These are phyloP conservation scores for Erodium moschatum DNA, from an alignment of 441 rosid genomes.

Conservation along the genomic window DNA sequence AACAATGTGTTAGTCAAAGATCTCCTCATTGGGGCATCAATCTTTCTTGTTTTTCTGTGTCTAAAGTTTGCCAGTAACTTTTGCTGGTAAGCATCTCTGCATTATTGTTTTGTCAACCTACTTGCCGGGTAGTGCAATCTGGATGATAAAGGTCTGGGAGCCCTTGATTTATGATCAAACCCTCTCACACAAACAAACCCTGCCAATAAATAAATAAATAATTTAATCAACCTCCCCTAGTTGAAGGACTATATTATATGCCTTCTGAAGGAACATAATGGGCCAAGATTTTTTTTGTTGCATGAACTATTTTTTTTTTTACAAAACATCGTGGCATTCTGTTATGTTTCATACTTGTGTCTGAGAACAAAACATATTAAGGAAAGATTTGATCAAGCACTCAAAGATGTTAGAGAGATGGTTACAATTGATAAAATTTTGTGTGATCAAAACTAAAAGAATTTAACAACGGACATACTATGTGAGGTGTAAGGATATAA, in stretches of 20 bases:
- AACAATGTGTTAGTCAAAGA: constrained; percentile 33
- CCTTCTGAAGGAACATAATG: constrained; percentile 3
- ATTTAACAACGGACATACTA: not conserved
- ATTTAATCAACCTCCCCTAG: not conserved
- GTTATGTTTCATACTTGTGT: constrained; percentile 10
- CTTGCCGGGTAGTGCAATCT: constrained; percentile 79
- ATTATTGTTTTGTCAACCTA: constrained; percentile 39
- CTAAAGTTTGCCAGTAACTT: constrained; percentile 22
- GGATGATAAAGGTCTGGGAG: constrained; percentile 73
- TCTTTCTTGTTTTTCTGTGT: constrained; percentile 19
- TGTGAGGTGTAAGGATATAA: not conserved
- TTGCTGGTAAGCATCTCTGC: constrained; percentile 22
- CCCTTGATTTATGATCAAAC: constrained; percentile 59
- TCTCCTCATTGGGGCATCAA: constrained; percentile 22
- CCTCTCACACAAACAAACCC: constrained; percentile 96
- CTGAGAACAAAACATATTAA: not conserved
- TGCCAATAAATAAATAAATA: constrained; percentile 28
- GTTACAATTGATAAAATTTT: not conserved
- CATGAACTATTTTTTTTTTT: no score
- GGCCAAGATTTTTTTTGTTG: no score
- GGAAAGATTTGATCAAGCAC: not conserved
- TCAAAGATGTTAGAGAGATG: not conserved
- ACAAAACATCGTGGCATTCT: not conserved
- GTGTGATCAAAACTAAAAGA: not conserved
- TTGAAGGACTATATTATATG: not conserved